Evolutionary conservation across 306 rosid genomes (phyloP).

Genomic region (Acacia acuminata): DNA sequence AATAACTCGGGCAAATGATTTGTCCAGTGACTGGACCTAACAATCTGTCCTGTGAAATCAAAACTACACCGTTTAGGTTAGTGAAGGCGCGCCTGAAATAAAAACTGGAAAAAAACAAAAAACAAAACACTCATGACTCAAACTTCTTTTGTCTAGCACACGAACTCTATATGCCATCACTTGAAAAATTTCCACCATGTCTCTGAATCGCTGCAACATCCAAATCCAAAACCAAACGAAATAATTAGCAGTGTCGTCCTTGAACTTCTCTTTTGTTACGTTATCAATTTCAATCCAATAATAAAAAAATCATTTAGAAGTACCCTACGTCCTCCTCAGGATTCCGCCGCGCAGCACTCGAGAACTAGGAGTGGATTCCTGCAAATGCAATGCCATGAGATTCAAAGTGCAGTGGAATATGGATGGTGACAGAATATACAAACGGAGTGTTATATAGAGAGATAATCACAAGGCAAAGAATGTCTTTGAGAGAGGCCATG

Average conservation of each 20-base stretch:
- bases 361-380: conserved; percentile 62
- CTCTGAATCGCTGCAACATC: conserved; percentile 60
- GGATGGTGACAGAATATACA: background rate
- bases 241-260: background rate
- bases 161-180: conserved; percentile 66
- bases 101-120: no score
- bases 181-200: conserved; percentile 68
- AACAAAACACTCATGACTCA: no score
- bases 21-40: no score
- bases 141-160: conserved; percentile 43
- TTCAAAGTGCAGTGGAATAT: conserved; percentile 1
- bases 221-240: background rate
- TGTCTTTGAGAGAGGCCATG: conserved; percentile 60
- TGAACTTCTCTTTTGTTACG: background rate
- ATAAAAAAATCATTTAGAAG: background rate
- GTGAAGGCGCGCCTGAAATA: no score
- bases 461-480: conserved; percentile 51
- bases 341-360: conserved; percentile 58
- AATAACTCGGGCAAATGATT: no score
- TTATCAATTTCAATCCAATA: background rate
- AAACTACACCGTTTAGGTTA: no score
- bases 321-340: conserved; percentile 78
- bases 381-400: conserved; percentile 20
- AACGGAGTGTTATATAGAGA: background rate
- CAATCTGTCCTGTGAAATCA: no score